Percentiles rank a stretch among this genome's conserved stretches.
Conservation (phyloP, 306 rosid genomes). For the Castanea crenata region DNA sequence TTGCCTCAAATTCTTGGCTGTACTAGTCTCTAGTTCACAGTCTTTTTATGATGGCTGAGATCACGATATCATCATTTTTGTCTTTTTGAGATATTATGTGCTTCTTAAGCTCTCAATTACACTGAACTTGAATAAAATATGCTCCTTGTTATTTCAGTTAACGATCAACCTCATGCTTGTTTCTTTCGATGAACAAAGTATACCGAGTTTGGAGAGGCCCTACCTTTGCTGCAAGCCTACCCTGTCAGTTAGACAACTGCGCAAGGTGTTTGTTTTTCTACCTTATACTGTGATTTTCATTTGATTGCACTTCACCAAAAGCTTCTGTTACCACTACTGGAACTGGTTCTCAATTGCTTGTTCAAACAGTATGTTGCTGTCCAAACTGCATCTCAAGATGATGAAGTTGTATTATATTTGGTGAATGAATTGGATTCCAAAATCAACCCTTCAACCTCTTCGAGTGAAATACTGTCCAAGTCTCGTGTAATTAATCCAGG, state of each 20-base stretch:
- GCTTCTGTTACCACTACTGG: conserved; percentile 3
- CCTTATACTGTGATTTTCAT: conserved; percentile 11
- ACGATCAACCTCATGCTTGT: conserved; percentile 50
- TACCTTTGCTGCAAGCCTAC: conserved; percentile 61
- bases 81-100: neutral
- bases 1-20: conserved; percentile 3
- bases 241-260: conserved; percentile 43
- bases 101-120: neutral
- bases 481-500: conserved; percentile 30
- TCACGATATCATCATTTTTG: neutral
- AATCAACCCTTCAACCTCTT: conserved; percentile 24
- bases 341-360: conserved; percentile 21
- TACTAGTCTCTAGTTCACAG: neutral
- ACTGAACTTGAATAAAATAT: conserved; percentile 6
- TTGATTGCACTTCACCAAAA: neutral
- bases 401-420: conserved; percentile 54
- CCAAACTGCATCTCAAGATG: conserved; percentile 30
- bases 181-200: conserved; percentile 53
- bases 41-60: neutral
- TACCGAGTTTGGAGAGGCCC: conserved; percentile 53
- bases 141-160: conserved; percentile 38
- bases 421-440: conserved; percentile 37
- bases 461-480: conserved; percentile 4
- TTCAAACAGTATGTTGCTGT: conserved; percentile 54
- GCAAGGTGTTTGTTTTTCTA: conserved; percentile 47